phyloP scores from a whole-genome alignment of 1,284 basidiomycete genomes.

The Polyporus tsugae region DNA sequence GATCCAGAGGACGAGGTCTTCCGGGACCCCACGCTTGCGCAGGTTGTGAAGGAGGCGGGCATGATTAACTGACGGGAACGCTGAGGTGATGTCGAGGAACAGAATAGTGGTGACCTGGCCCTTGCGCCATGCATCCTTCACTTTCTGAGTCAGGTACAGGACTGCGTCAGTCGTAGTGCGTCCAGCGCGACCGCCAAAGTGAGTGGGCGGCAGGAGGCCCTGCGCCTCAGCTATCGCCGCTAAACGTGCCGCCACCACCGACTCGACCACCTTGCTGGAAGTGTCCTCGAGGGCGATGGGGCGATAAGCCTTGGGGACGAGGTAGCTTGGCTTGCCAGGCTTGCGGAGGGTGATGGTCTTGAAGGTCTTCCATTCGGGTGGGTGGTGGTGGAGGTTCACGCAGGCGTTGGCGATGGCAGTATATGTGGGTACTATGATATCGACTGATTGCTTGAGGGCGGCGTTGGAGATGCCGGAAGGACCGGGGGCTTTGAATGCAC shows the following conservation, averaged over 20 bases:
- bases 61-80: slow-evolving; percentile 46
- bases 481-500: slow-evolving; percentile 46
- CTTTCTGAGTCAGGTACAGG: slow-evolving; percentile 37
- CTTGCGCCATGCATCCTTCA: slow-evolving; percentile 45
- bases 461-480: slow-evolving; percentile 46
- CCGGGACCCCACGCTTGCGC: slow-evolving; percentile 38
- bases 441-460: slow-evolving; percentile 39
- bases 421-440: slow-evolving; percentile 38
- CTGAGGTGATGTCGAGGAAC: slow-evolving; percentile 48
- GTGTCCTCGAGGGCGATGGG: slow-evolving; percentile 47
- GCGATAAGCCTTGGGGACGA: slow-evolving; percentile 43
- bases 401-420: slow-evolving; percentile 41
- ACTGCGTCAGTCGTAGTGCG: too few species aligned
- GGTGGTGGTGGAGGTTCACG: slow-evolving; percentile 35
- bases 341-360: slow-evolving; percentile 49
- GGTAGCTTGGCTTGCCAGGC: slow-evolving; percentile 47
- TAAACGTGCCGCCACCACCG: slow-evolving; percentile 34
- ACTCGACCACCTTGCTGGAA: slow-evolving; percentile 44
- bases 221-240: slow-evolving; percentile 35
- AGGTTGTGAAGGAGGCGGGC: slow-evolving; percentile 44
- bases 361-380: slow-evolving; percentile 42
- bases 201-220: slow-evolving; percentile 36
- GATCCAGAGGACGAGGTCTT: slow-evolving; percentile 36
- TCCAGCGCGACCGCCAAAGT: slow-evolving; percentile 38
- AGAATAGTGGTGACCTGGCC: slow-evolving; percentile 41